A percentile compares a stretch with the other conserved stretches of the same genome.
phyloP scores from a whole-genome alignment of 805 yeast genomes.

The Lachancea meyersii region DNA sequence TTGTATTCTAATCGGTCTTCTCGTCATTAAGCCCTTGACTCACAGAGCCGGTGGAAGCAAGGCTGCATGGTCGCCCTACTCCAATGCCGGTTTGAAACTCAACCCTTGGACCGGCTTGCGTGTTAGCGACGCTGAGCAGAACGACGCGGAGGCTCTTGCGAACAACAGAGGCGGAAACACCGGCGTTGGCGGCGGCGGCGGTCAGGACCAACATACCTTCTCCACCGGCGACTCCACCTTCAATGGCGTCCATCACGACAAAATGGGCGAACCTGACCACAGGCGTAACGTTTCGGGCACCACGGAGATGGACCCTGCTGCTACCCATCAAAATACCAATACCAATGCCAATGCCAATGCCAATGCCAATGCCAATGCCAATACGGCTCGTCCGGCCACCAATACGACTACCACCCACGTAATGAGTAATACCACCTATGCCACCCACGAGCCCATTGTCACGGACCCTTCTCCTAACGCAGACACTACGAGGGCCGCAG shows the following conservation, averaged over 20 bases:
- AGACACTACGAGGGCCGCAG: neutral
- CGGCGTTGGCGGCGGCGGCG: slow-evolving; percentile 3
- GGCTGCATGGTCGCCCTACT: slow-evolving; percentile 4
- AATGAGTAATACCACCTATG: slow-evolving; percentile 4
- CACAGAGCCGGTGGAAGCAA: slow-evolving; percentile 19
- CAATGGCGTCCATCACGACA: slow-evolving; percentile 9
- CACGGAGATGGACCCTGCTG: slow-evolving; percentile 6
- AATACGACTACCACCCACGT: neutral
- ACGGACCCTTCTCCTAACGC: slow-evolving; percentile 4
- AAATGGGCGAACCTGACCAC: slow-evolving; percentile 6
- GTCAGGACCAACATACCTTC: slow-evolving; percentile 11
- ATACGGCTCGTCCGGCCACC: neutral
- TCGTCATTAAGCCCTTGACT: slow-evolving; percentile 28
- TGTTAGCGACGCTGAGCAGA: slow-evolving; percentile 10
- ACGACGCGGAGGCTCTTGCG: slow-evolving; percentile 5
- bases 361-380: neutral
- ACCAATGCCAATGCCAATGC: too few relatives aligned
- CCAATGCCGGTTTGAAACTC: slow-evolving; percentile 14
- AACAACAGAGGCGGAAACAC: neutral
- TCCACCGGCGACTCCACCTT: slow-evolving; percentile 10
- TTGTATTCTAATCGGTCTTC: slow-evolving; percentile 21
- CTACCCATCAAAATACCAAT: neutral
- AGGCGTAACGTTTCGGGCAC: slow-evolving; percentile 8
- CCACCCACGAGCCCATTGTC: slow-evolving; percentile 2
- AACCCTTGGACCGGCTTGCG: slow-evolving; percentile 23